A percentile compares a stretch with the other conserved stretches of the same genome.
These are phyloP conservation scores for Hypericum perforatum DNA, from an alignment of 345 rosid genomes.

Conservation along the genomic window DNA sequence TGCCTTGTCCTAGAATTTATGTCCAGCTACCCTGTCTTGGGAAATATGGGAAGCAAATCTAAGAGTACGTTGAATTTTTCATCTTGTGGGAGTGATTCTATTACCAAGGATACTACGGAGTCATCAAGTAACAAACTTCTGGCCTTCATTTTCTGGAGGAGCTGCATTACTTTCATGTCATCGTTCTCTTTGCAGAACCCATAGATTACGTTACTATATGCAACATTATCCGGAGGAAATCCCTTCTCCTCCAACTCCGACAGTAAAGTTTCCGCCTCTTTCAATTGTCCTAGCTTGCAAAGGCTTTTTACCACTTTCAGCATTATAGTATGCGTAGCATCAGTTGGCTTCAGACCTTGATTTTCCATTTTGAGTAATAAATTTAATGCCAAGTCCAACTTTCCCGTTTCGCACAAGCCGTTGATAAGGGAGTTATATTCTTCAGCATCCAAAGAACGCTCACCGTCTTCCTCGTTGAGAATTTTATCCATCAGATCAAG, in stretches of 20 bases:
- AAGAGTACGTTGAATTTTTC: constrained; percentile 15
- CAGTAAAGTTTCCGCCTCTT: constrained; percentile 15
- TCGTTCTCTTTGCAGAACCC: constrained; percentile 13
- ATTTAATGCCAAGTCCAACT: background rate
- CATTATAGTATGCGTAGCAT: constrained; percentile 17
- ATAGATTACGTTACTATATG: constrained; percentile 14
- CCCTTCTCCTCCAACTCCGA: constrained; percentile 22
- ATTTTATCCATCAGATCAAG: constrained; percentile 8
- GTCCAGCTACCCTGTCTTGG: background rate
- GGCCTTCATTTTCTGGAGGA: constrained; percentile 28
- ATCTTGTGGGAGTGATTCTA: constrained; percentile 19
- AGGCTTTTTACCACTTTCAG: constrained; percentile 23
- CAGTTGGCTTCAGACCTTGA: constrained; percentile 17
- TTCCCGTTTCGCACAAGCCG: constrained; percentile 16
- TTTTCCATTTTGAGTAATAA: constrained; percentile 10
- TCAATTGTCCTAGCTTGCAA: constrained; percentile 10
- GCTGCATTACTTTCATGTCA: constrained; percentile 9
- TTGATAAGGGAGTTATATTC: constrained; percentile 20
- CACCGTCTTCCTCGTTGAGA: constrained; percentile 1
- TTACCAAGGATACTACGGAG: constrained; percentile 13
- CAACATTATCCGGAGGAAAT: constrained; percentile 15
- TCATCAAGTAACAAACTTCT: constrained; percentile 21
- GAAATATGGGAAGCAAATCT: constrained; percentile 27
- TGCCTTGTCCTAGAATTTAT: too few relatives aligned
- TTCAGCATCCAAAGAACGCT: constrained; percentile 2